Evolutionary conservation across 2,329 filamentous ascomycete genomes (phyloP).

Genomic region (Aspergillus intermedius): DNA sequence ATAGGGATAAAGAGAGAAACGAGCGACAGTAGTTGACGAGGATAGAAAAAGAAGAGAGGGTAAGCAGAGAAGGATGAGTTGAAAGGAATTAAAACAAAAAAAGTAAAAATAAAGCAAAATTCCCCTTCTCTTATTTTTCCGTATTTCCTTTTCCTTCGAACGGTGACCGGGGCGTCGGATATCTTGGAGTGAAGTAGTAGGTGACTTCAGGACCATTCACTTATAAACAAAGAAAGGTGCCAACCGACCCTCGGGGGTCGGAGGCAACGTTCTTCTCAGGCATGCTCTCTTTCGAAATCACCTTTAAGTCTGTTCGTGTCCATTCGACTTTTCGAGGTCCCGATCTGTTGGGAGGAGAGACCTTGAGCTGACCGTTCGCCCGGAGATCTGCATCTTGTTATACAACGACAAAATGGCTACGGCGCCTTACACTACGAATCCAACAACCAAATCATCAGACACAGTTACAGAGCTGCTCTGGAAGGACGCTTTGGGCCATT

Average conservation of each 20-base stretch:
- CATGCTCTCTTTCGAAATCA: slow-evolving; percentile 4
- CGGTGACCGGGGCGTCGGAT: background rate
- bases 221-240: slow-evolving; percentile 13
- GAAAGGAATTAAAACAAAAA: background rate
- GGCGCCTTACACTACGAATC: slow-evolving; percentile 9
- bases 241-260: slow-evolving; percentile 6
- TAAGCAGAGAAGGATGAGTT: background rate
- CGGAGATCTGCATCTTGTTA: background rate
- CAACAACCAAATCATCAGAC: slow-evolving; percentile 9
- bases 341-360: background rate
- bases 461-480: slow-evolving; percentile 21
- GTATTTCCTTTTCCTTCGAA: background rate
- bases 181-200: background rate
- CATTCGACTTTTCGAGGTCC: background rate
- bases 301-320: slow-evolving; percentile 5
- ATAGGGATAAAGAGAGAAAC: background rate
- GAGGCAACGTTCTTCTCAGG: background rate
- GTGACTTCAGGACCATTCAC: slow-evolving; percentile 4
- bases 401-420: slow-evolving; percentile 7
- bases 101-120: slow-evolving; percentile 7
- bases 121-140: background rate
- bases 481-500: slow-evolving; percentile 25
- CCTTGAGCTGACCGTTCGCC: background rate
- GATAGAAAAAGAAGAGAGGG: background rate
- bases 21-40: background rate